phyloP scores from a whole-genome alignment of 257 asterid species.

The Petrea volubilis region DNA sequence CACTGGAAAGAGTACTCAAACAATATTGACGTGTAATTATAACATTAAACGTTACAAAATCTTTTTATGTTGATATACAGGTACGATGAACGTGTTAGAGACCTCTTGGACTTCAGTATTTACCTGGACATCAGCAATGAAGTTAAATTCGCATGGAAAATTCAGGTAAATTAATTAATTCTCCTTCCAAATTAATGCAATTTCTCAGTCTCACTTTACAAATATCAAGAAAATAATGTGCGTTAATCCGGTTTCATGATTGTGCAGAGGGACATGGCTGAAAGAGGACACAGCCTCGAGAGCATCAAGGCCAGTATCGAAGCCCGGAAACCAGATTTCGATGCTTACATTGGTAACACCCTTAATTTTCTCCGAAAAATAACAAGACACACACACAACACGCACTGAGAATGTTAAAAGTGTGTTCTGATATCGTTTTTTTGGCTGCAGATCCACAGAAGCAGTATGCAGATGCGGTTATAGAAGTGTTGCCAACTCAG shows the following conservation, averaged over 20 bases:
- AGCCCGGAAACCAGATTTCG: constrained; percentile 95
- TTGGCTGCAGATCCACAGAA: constrained; percentile 79
- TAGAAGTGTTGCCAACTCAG: constrained; percentile 92
- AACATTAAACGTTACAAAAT: background rate
- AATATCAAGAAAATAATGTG: background rate
- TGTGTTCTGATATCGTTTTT: background rate
- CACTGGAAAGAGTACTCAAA: too few relatives aligned
- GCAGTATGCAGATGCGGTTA: constrained; percentile 91
- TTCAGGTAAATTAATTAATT: constrained; percentile 42
- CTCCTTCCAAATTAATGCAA: background rate
- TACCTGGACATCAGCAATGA: constrained; percentile 96
- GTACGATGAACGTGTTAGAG: constrained; percentile 94
- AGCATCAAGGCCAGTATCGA: constrained; percentile 98
- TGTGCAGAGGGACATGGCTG: constrained; percentile 98
- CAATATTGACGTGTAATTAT: too few relatives aligned
- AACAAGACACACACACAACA: background rate
- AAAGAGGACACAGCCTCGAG: constrained; percentile 98
- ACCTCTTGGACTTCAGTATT: constrained; percentile 94
- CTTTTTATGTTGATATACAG: constrained; percentile 28
- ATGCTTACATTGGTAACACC: constrained; percentile 83
- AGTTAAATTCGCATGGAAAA: constrained; percentile 97
- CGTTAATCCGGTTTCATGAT: background rate
- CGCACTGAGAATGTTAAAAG: background rate
- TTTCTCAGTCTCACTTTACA: background rate
- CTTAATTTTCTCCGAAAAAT: background rate